Evolutionary conservation across 805 yeast genomes (phyloP).

Genomic region (Pichia californica): DNA sequence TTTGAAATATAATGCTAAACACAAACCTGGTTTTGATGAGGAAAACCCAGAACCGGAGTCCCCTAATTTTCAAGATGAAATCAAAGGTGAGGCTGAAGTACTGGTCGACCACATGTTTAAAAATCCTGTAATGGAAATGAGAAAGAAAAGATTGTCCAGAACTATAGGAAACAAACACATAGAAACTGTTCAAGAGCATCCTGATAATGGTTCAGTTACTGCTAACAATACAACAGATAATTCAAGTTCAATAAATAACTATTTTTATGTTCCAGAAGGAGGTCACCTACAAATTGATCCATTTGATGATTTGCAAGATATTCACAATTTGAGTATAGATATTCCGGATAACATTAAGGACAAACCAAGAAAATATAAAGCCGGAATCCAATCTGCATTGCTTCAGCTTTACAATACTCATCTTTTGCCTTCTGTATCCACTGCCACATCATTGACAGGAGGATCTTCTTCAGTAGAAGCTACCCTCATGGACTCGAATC

Average conservation of each 20-base stretch:
- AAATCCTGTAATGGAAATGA: constrained; percentile 22
- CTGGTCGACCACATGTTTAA: constrained; percentile 31
- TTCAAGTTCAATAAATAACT: not conserved
- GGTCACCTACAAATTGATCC: constrained; percentile 12
- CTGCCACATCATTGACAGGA: not conserved
- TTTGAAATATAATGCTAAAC: not conserved
- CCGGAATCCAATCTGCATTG: constrained; percentile 80
- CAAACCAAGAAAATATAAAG: constrained; percentile 57
- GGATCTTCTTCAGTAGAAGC: not conserved
- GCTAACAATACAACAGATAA: not conserved
- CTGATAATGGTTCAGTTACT: not conserved
- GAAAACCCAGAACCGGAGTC: constrained; percentile 18
- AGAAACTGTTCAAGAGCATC: not conserved
- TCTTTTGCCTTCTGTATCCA: constrained; percentile 23
- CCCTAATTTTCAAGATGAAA: constrained; percentile 31
- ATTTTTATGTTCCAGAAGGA: constrained; percentile 7
- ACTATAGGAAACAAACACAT: too few relatives aligned
- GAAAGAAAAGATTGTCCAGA: constrained; percentile 4
- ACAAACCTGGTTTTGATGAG: constrained; percentile 1
- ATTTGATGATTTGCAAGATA: constrained; percentile 20
- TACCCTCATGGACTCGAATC: not conserved
- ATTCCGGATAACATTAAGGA: constrained; percentile 40
- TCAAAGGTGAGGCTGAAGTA: constrained; percentile 48
- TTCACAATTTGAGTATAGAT: constrained; percentile 33
- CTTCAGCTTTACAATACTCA: constrained; percentile 55